These are phyloP conservation scores for Exserohilum rostratum DNA, from an alignment of 2,329 filamentous ascomycete genomes.

Conservation along the genomic window DNA sequence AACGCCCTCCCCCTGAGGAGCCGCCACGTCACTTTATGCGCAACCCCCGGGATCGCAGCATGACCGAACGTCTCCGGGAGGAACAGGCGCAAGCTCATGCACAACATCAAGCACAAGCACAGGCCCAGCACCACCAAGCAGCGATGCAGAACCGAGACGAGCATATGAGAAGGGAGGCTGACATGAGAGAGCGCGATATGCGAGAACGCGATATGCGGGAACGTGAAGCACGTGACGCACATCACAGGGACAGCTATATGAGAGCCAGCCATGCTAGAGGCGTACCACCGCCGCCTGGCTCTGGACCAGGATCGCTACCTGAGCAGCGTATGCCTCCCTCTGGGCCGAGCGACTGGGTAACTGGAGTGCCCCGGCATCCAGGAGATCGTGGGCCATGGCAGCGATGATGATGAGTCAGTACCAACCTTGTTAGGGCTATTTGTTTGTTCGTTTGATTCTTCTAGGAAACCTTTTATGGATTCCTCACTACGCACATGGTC, in stretches of 20 bases:
- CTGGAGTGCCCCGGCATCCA: constrained; percentile 21
- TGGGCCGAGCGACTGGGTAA: constrained; percentile 31
- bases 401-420: constrained; percentile 5
- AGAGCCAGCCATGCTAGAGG: constrained; percentile 26
- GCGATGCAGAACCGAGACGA: constrained; percentile 31
- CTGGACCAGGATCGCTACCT: constrained; percentile 21
- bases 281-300: constrained; percentile 22
- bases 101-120: neutral
- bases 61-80: constrained; percentile 40
- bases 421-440: no score
- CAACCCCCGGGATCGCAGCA: constrained; percentile 28
- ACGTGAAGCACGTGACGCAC: constrained; percentile 23
- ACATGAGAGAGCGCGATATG: constrained; percentile 30
- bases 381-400: constrained; percentile 26
- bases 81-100: constrained; percentile 29
- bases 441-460: neutral
- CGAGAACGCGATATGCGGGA: constrained; percentile 23
- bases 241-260: constrained; percentile 29
- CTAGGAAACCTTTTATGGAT: no score
- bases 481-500: no score
- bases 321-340: constrained; percentile 20
- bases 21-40: constrained; percentile 31
- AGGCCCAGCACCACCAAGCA: constrained; percentile 20
- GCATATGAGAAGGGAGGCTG: constrained; percentile 27
- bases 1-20: constrained; percentile 37